A percentile compares a stretch with the other conserved stretches of the same genome.
Evolutionary conservation across 768 basidiomycete species (phyloP).

Genomic region (Phaffia tasmanica): DNA sequence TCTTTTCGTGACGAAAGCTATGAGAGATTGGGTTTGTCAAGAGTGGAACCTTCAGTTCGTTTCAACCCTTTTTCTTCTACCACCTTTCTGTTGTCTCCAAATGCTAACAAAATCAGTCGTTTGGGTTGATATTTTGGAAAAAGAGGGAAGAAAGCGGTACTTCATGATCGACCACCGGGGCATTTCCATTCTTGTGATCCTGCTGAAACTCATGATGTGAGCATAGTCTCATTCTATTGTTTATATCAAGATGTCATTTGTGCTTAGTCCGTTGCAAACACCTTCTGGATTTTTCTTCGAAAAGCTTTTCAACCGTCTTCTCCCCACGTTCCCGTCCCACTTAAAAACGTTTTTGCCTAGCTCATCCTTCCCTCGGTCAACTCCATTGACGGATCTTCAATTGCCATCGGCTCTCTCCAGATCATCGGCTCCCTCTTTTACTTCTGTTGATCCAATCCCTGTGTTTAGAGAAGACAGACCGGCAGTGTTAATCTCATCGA

Average conservation of each 20-base stretch:
- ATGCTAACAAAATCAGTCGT: too few species aligned
- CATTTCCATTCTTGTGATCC: constrained; percentile 64
- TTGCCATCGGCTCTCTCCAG: background rate
- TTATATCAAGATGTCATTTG: background rate
- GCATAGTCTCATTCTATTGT: constrained; percentile 16
- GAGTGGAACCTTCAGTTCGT: constrained; percentile 70
- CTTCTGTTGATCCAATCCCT: constrained; percentile 37
- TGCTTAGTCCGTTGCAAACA: background rate
- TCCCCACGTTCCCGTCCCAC: background rate
- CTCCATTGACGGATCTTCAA: constrained; percentile 10
- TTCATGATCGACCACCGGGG: constrained; percentile 81
- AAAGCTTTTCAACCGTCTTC: constrained; percentile 38
- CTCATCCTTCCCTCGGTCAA: background rate
- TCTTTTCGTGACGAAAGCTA: constrained; percentile 81
- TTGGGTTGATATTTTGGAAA: background rate
- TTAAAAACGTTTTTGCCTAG: background rate
- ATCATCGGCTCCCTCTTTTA: background rate
- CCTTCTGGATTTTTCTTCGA: background rate
- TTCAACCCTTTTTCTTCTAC: background rate
- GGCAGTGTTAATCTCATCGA: constrained; percentile 78
- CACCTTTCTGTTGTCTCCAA: background rate
- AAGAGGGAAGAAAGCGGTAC: constrained; percentile 66
- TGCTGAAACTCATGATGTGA: constrained; percentile 65
- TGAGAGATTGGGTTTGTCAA: constrained; percentile 57
- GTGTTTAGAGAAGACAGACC: constrained; percentile 60